Evolutionary conservation across 208 protist genomes (phyloP).

Genomic region (Trypanosoma avium): DNA sequence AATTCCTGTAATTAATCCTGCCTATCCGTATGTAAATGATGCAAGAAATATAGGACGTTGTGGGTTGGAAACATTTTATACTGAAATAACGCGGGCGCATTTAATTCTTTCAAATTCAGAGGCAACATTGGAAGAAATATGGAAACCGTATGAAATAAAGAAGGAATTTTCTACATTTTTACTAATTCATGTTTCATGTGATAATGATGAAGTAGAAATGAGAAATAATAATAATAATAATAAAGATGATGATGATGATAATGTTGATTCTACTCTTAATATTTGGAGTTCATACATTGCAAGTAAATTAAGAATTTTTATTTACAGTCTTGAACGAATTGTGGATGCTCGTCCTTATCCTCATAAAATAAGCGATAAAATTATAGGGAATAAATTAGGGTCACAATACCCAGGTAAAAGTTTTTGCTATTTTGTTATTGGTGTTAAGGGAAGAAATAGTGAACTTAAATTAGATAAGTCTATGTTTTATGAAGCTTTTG

Average conservation of each 20-base stretch:
- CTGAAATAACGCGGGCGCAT: slow-evolving; percentile 58
- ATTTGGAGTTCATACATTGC: slow-evolving; percentile 73
- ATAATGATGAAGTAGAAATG: no score
- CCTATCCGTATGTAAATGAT: slow-evolving; percentile 96
- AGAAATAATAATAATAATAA: no score
- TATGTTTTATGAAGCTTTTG: slow-evolving; percentile 27
- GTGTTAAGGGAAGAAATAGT: slow-evolving; percentile 14
- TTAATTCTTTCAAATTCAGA: slow-evolving; percentile 24
- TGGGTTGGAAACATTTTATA: slow-evolving; percentile 60
- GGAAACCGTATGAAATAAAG: slow-evolving; percentile 36
- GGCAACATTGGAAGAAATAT: slow-evolving; percentile 35
- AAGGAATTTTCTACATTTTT: slow-evolving; percentile 55
- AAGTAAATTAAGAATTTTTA: slow-evolving; percentile 74
- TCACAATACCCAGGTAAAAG: background rate
- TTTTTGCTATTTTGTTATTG: slow-evolving; percentile 22
- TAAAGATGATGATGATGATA: slow-evolving; percentile 15
- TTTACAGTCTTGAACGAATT: slow-evolving; percentile 74
- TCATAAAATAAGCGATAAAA: slow-evolving; percentile 23
- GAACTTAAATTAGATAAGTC: slow-evolving; percentile 3
- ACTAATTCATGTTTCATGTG: slow-evolving; percentile 52
- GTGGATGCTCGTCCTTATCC: slow-evolving; percentile 66
- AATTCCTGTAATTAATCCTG: slow-evolving; percentile 96
- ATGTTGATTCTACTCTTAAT: slow-evolving; percentile 36
- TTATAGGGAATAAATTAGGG: background rate
- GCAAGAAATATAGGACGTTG: slow-evolving; percentile 85